Percentiles rank a stretch among this genome's conserved stretches.
Evolutionary conservation across 73 alveolate species (phyloP).

Genomic region (Paramecium pentaurelia): DNA sequence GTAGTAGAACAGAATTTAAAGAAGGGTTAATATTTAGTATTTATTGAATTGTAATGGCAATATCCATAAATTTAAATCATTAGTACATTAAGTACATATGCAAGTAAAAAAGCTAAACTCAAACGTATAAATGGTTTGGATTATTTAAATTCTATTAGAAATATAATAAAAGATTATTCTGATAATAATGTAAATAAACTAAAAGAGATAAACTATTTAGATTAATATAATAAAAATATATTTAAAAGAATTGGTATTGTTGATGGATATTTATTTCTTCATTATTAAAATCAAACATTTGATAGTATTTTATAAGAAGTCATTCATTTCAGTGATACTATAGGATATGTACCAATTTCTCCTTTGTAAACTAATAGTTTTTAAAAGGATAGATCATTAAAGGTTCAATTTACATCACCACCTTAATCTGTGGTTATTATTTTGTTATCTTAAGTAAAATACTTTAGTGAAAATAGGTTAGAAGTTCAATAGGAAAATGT

Average conservation of each 20-base stretch:
- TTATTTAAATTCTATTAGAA: background rate
- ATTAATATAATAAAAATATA: background rate
- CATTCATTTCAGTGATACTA: background rate
- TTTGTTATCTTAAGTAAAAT: background rate
- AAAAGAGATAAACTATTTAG: background rate
- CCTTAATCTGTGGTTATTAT: background rate
- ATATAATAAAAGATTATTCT: background rate
- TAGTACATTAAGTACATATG: background rate
- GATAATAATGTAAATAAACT: background rate
- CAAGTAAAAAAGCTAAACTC: background rate
- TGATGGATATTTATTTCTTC: constrained; percentile 7
- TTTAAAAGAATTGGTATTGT: constrained; percentile 1
- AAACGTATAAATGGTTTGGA: background rate
- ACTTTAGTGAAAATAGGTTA: background rate
- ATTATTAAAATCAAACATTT: background rate
- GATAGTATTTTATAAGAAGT: background rate
- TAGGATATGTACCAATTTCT: background rate
- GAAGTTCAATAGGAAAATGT: background rate
- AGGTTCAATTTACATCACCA: background rate
- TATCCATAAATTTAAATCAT: background rate
- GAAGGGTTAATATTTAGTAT: constrained; percentile 21
- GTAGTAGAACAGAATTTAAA: constrained; percentile 1
- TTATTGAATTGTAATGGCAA: background rate
- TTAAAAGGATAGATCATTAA: background rate
- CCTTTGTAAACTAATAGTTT: background rate